phyloP scores from a whole-genome alignment of 176 grass and related monocot genomes.

The Typha latifolia region DNA sequence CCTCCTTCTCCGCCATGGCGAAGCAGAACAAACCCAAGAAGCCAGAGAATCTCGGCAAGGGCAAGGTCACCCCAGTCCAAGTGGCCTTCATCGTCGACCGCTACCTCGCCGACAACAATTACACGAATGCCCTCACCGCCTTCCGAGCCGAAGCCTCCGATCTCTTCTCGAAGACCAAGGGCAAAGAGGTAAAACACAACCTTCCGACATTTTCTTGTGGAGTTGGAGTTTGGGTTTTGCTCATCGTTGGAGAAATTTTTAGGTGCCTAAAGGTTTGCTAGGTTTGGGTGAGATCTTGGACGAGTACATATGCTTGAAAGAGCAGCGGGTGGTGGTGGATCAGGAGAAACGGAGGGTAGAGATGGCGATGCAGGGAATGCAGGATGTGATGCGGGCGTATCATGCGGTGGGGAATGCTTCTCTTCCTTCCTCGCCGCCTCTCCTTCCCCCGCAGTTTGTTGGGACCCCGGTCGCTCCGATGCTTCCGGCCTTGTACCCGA shows the following conservation, averaged over 20 bases:
- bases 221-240: neutral
- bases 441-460: slow-evolving; percentile 39
- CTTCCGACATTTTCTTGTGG: neutral
- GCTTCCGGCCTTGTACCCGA: slow-evolving; percentile 3
- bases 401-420: slow-evolving; percentile 4
- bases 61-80: slow-evolving; percentile 55
- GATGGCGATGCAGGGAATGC: slow-evolving; percentile 50
- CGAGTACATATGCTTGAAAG: slow-evolving; percentile 84
- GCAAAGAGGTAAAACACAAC: slow-evolving; percentile 17
- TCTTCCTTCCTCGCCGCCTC: slow-evolving; percentile 35
- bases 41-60: slow-evolving; percentile 19
- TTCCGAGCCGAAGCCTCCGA: slow-evolving; percentile 59
- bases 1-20: neutral
- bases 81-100: slow-evolving; percentile 87
- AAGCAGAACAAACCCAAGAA: slow-evolving; percentile 18
- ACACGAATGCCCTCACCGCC: slow-evolving; percentile 40
- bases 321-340: slow-evolving; percentile 35
- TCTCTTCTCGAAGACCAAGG: slow-evolving; percentile 38
- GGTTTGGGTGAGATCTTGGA: slow-evolving; percentile 61
- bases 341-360: slow-evolving; percentile 25
- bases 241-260: neutral
- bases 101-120: slow-evolving; percentile 70
- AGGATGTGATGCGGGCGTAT: slow-evolving; percentile 45
- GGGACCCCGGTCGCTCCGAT: slow-evolving; percentile 9
- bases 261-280: slow-evolving; percentile 40